phyloP scores from a whole-genome alignment of 768 basidiomycete species.

The Paxillus ammoniavirescens region DNA sequence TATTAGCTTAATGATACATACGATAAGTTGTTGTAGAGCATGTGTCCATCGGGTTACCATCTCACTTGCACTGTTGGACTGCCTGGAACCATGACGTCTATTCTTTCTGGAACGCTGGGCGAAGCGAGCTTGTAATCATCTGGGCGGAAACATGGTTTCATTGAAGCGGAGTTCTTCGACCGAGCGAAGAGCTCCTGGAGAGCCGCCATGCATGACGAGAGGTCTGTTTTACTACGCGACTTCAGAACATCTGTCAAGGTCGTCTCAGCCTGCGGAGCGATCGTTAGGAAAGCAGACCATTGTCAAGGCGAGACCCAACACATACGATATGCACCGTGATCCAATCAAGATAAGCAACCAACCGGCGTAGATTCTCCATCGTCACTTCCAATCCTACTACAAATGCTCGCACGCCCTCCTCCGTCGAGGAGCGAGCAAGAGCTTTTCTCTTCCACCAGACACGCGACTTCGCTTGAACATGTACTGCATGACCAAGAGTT shows the following conservation, averaged over 20 bases:
- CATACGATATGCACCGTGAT: constrained; percentile 27
- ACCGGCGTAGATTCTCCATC: constrained; percentile 16
- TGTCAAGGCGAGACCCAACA: not conserved
- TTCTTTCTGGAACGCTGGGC: constrained; percentile 7
- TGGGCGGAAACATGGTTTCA: constrained; percentile 9
- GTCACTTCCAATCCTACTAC: constrained; percentile 20
- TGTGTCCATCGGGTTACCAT: constrained; percentile 14
- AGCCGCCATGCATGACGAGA: constrained; percentile 15
- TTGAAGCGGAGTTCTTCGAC: constrained; percentile 7
- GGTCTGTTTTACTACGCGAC: constrained; percentile 4
- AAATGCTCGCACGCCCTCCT: constrained; percentile 12
- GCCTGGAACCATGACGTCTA: constrained; percentile 17
- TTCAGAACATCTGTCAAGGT: constrained; percentile 13
- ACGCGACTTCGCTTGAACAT: not conserved
- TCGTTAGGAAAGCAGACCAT: constrained; percentile 2
- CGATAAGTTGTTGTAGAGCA: constrained; percentile 8
- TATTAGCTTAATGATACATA: constrained; percentile 14
- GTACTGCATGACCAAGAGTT: not conserved
- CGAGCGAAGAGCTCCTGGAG: constrained; percentile 22
- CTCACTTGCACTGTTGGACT: constrained; percentile 19
- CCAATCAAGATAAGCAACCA: constrained; percentile 28
- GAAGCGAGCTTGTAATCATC: not conserved
- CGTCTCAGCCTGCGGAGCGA: constrained; percentile 15
- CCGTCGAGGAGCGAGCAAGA: constrained; percentile 1
- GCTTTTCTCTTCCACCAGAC: constrained; percentile 5